Evolutionary conservation across 2,329 filamentous ascomycete species (phyloP), one percentile per base, ranked within the genome.

Genomic region (Cladophialophora carrionii): DNA sequence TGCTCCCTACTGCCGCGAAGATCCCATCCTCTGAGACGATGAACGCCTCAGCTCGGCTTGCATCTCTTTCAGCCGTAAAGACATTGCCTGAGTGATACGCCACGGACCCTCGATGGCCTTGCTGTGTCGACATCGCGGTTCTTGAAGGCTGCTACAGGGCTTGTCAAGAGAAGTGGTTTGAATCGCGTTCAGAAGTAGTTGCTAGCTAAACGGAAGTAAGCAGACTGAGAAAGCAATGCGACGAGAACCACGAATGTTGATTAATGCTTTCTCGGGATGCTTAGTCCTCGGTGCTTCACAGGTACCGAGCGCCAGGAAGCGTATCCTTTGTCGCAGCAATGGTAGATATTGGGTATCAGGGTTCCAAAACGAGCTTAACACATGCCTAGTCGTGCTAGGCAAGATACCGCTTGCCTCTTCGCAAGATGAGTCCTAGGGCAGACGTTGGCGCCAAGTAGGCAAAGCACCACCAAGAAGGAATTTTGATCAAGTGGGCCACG

Each of bases 61-160:
- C 34, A 4, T 55, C 24, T 4, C 55, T 20, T 34, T 26, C 52
- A 7, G 56, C 57, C 32, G 62, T 64, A 41, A 59, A 64, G 29
- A 64, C 51, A 24, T 61, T 60, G 53, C 62, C 62, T 6, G 57
- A 57, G 17, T 41, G 34, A 49, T 64, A 64, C 20, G 57, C 62
- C 12, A 64, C 29, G 8, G 52, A 29, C 29, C 52, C 10, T 55
- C 52, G 9, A 20, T 8, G 17, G 17, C 29, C 52, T 8, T n/a
- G 17, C 4, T 8, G 37, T 43, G 32, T 20, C 52, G 55, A 55
- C 52, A 55, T 55, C 6, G 52, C 9, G 22, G n/a, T 12, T 51
- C 9, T 12, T 24, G 24, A 26, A 29, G 9, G 8, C 4, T 10
- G 22, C 22, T 12, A 26, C 52, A 32, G n/a, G 52, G 7, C n/a